Conservation (phyloP, 73 alveolate species). For the Paramecium sexaurelia region DNA sequence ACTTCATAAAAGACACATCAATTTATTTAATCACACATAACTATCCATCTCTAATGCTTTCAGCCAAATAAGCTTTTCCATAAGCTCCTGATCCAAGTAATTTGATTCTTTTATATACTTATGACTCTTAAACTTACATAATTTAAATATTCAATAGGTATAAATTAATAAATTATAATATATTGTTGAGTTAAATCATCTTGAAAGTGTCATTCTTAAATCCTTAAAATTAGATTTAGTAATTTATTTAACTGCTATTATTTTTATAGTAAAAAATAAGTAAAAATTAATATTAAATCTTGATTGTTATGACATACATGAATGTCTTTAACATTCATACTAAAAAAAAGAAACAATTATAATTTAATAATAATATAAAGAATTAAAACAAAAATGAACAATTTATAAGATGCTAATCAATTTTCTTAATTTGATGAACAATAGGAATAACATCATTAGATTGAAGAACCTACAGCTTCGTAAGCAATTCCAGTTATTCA, state of each 20-base stretch:
- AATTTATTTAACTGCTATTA: neutral
- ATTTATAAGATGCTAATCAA: neutral
- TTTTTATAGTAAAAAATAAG: too few species aligned
- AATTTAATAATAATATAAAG: neutral
- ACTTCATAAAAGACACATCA: conserved; percentile 73
- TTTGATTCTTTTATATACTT: conserved; percentile 65
- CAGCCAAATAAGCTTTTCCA: conserved; percentile 90
- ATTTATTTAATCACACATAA: conserved; percentile 76
- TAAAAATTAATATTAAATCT: too few species aligned
- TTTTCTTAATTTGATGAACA: neutral
- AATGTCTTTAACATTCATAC: neutral
- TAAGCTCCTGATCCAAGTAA: conserved; percentile 89
- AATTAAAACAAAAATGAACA: neutral
- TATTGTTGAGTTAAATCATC: neutral
- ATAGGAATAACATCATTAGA: neutral
- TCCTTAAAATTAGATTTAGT: neutral
- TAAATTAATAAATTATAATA: neutral
- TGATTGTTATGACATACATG: too few species aligned
- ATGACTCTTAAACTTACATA: conserved; percentile 40
- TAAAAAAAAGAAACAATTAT: neutral
- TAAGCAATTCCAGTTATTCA: neutral
- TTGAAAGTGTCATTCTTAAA: neutral
- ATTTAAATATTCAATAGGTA: neutral
- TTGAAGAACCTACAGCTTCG: conserved; percentile 5
- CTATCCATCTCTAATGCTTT: conserved; percentile 70